A percentile compares a stretch with the other conserved stretches of the same genome.
phyloP scores from a whole-genome alignment of 1,284 basidiomycete genomes.

The Ceratobasidium sp. region DNA sequence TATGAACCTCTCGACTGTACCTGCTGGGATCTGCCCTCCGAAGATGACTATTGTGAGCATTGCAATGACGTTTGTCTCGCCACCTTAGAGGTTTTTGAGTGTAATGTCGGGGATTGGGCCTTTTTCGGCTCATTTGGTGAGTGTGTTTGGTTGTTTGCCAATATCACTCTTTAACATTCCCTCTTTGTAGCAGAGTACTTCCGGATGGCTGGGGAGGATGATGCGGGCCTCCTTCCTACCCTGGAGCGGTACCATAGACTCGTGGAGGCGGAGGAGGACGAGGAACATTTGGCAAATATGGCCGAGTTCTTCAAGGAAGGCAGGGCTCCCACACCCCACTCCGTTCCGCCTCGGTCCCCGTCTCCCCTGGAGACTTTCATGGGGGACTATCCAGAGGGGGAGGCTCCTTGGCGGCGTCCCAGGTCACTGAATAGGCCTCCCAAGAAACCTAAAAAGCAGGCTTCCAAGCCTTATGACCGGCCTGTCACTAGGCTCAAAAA shows the following conservation, averaged over 20 bases:
- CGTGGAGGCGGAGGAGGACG: not conserved
- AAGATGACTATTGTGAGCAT: not conserved
- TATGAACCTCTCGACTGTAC: not conserved
- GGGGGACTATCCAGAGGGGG: not conserved
- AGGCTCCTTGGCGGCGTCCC: no score
- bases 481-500: no score
- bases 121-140: not conserved
- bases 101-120: not conserved
- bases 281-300: not conserved
- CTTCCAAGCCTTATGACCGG: no score
- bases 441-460: no score
- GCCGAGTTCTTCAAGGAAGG: constrained; percentile 4
- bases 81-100: not conserved
- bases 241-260: no score
- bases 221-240: no score
- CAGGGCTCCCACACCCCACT: not conserved
- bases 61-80: not conserved
- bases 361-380: no score
- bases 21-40: not conserved
- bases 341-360: not conserved
- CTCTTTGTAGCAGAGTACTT: no score
- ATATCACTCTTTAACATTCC: no score
- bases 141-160: not conserved
- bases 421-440: no score
- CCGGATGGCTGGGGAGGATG: no score